Evolutionary conservation across 2,329 filamentous ascomycete species (phyloP).

Genomic region (Aspergillus awamori): DNA sequence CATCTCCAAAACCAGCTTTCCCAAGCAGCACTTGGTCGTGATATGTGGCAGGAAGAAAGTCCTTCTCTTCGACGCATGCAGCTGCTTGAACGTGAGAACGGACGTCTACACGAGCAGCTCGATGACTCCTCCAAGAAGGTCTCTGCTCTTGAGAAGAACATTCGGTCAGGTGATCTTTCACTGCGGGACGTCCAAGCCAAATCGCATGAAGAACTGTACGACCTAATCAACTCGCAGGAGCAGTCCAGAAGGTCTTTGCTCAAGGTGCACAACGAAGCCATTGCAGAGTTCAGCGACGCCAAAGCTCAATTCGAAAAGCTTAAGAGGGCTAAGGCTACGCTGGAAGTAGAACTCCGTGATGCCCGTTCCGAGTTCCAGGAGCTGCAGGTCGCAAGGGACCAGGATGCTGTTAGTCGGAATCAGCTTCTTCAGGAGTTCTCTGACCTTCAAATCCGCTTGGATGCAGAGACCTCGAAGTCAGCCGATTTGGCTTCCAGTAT

Average conservation of each 20-base stretch:
- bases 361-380: slow-evolving; percentile 81
- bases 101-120: slow-evolving; percentile 86
- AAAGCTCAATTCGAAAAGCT: slow-evolving; percentile 86
- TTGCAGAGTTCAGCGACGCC: slow-evolving; percentile 81
- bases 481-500: slow-evolving; percentile 83
- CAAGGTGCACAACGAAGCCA: slow-evolving; percentile 80
- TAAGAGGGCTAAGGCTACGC: slow-evolving; percentile 74
- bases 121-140: slow-evolving; percentile 94
- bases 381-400: slow-evolving; percentile 74
- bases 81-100: slow-evolving; percentile 91
- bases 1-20: slow-evolving; percentile 88
- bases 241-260: slow-evolving; percentile 80
- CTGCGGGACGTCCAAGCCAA: slow-evolving; percentile 89
- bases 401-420: slow-evolving; percentile 82
- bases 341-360: slow-evolving; percentile 88
- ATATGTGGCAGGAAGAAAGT: slow-evolving; percentile 70
- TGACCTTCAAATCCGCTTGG: slow-evolving; percentile 89
- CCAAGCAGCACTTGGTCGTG: slow-evolving; percentile 63
- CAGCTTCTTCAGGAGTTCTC: slow-evolving; percentile 91
- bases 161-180: slow-evolving; percentile 83
- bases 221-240: slow-evolving; percentile 90
- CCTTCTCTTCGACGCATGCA: slow-evolving; percentile 80
- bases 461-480: slow-evolving; percentile 82
- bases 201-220: slow-evolving; percentile 91
- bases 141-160: slow-evolving; percentile 81